These are phyloP conservation scores for Amphichorda felina DNA, from an alignment of 2,329 filamentous ascomycete genomes.

Conservation along the genomic window DNA sequence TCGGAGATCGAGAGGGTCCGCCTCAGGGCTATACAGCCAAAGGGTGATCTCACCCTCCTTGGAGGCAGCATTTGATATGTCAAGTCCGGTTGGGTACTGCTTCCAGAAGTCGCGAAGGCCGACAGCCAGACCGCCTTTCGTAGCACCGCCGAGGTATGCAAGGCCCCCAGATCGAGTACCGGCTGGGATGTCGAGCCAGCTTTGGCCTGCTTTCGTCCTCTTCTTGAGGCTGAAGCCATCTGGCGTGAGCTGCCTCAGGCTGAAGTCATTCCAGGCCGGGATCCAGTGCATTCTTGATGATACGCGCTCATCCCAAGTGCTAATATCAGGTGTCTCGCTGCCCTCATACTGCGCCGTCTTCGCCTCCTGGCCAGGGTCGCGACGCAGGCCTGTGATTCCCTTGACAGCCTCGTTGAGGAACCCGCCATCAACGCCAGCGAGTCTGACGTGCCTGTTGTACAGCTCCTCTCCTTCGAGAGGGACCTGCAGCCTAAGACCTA, in stretches of 20 bases:
- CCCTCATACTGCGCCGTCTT: constrained; percentile 38
- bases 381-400: constrained; percentile 44
- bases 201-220: constrained; percentile 40
- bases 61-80: constrained; percentile 35
- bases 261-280: constrained; percentile 44
- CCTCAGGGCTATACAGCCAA: constrained; percentile 48
- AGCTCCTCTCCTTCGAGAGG: constrained; percentile 37
- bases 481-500: constrained; percentile 42
- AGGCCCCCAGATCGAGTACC: constrained; percentile 41
- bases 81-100: constrained; percentile 44
- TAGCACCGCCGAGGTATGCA: constrained; percentile 44
- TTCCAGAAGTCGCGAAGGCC: constrained; percentile 51
- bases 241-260: constrained; percentile 41
- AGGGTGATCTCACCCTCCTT: constrained; percentile 39
- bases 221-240: constrained; percentile 50
- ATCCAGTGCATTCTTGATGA: constrained; percentile 37
- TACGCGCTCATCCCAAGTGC: constrained; percentile 30
- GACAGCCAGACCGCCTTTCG: constrained; percentile 42
- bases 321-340: constrained; percentile 22
- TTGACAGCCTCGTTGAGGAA: constrained; percentile 45
- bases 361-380: constrained; percentile 37
- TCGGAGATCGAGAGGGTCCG: constrained; percentile 40
- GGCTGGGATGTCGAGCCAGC: constrained; percentile 45
- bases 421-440: constrained; percentile 41
- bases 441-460: constrained; percentile 46